A percentile compares a stretch with the other conserved stretches of the same genome.
phyloP scores from a whole-genome alignment of 352 stramenopile genomes.

The Pythium folliculosum region DNA sequence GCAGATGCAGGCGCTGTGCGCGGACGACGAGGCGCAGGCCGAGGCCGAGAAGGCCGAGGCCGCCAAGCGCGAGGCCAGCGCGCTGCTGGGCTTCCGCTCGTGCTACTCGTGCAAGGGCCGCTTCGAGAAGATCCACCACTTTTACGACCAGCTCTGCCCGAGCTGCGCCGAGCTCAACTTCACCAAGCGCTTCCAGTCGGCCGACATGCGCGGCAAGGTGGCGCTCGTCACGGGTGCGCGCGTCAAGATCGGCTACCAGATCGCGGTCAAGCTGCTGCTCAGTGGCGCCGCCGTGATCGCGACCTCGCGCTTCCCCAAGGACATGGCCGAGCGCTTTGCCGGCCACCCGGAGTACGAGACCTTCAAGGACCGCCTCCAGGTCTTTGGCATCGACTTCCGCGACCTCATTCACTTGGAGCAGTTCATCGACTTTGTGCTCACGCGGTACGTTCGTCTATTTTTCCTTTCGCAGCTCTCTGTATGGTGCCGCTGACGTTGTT shows the following conservation, averaged over 20 bases:
- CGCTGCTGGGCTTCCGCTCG: conserved; percentile 84
- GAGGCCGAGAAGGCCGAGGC: conserved; percentile 50
- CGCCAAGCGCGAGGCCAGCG: conserved; percentile 59
- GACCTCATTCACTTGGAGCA: conserved; percentile 95
- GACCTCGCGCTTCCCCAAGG: conserved; percentile 95
- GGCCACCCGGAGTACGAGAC: conserved; percentile 91
- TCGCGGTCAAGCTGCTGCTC: conserved; percentile 93
- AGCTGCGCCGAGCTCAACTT: conserved; percentile 94
- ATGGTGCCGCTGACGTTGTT: too few species aligned
- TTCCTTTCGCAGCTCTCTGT: too few species aligned
- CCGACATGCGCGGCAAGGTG: conserved; percentile 88
- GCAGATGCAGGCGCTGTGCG: conserved; percentile 62
- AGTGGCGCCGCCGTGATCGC: conserved; percentile 93
- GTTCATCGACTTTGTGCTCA: conserved; percentile 89
- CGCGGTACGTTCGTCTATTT: conserved; percentile 30
- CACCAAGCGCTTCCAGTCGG: conserved; percentile 92
- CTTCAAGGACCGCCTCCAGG: conserved; percentile 93
- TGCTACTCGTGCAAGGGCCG: conserved; percentile 97
- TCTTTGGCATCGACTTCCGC: conserved; percentile 96
- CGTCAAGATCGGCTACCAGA: conserved; percentile 98
- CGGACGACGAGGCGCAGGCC: conserved; percentile 50
- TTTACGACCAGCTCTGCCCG: conserved; percentile 96
- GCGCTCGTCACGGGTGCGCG: conserved; percentile 94
- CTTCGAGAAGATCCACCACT: conserved; percentile 96
- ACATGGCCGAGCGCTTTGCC: conserved; percentile 90